Base-by-base conservation (phyloP, 148 eudicot species). In the Cornus suecica region DNA sequence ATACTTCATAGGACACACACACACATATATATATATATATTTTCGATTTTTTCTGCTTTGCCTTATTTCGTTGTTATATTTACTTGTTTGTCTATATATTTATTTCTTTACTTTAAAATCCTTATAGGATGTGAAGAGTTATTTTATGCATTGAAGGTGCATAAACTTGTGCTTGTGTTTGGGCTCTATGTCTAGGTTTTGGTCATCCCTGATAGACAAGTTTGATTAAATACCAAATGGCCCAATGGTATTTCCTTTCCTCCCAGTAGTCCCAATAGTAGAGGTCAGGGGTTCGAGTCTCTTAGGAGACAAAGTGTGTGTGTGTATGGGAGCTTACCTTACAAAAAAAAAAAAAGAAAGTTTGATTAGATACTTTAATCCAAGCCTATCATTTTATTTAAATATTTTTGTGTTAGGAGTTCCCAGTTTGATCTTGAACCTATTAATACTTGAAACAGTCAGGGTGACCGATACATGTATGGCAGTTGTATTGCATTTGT, bases 51-150 rank as follows among this genome's bases (percentile, higher is more conserved):
- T 5, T 16, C 29, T 63, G 61, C 48, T 65, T 41, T 45, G 65
- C 20, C 58, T 9, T 58, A 58, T 18, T 42, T 29, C 8, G 18
- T 74, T 54, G 20, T 24, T 10, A 14, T n/a, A 45, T 52, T 16
- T 37, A 29, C 20, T 16, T 42, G 4, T 1, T 69, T 69, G 14
- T 41, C 54, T 42, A n/a, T 69, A 9, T 42, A 0, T 5, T 34
- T n/a, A n/a, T 10, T 22, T 20, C 11, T 68, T 14, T 68, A 10
- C 32, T 68, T 23, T 68, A 2, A 37, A 37, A 23, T 69, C 41
- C 42, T 32, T 69, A 10, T 16, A n/a, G 71, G 51, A 70, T 26
- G 61, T n/a, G 26, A 45, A 68, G 70, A 34, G 37, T 68, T 69
- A 32, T 32, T 13, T 1, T 11, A 18, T 68, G 51, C n/a, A 25